Evolutionary conservation across 1,284 basidiomycete genomes (phyloP), one percentile per base, ranked within the genome.

Genomic region (Chiua sp.): DNA sequence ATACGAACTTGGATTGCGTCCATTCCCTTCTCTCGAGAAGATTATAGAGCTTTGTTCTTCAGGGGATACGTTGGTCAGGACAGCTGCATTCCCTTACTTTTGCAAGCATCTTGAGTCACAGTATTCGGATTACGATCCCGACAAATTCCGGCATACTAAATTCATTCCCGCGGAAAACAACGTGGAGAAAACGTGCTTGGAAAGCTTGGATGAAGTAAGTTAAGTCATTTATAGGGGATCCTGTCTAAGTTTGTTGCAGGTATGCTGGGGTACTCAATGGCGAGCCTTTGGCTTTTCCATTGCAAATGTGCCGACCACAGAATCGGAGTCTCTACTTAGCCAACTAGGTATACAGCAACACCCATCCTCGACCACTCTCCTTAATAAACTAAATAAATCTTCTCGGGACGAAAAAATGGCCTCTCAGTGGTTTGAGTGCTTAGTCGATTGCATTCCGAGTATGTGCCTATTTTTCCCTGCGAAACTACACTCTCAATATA

Each of bases 141-240:
- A 73, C 8, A 72, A 80, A n/a, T 87, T 83, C 56, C 76, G 76
- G 8, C 73, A 85, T 42, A 71, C 91, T 4, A 79, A 90, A 0
- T 98, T 94, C 75, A 85, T 98, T 30, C 96, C 96, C 1, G 87
- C 92, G 4, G 65, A 86, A 10, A 82, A 80, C n/a, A 57, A 80
- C n/a, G 11, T n/a, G 76, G 48, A 81, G 78, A 51, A 44, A 75
- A 51, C 63, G 70, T 15, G 80, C 82, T 51, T 72, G 92, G 60
- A 84, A 2, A 87, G 82, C 53, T 91, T 91, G 80, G 81, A 58
- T 42, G 87, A 91, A 70, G 91, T 91, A 46, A 50, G 33, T 23
- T 16, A 15, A 2, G 8, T 22, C 8, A 8, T 3, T n/a, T 15
- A 23, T 8, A 6, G 16, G 11, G 39, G 39, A 3, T 22, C 6